Conservation (phyloP, 108 stramenopile genomes). For the Mayamaea pseudoterrestris region DNA sequence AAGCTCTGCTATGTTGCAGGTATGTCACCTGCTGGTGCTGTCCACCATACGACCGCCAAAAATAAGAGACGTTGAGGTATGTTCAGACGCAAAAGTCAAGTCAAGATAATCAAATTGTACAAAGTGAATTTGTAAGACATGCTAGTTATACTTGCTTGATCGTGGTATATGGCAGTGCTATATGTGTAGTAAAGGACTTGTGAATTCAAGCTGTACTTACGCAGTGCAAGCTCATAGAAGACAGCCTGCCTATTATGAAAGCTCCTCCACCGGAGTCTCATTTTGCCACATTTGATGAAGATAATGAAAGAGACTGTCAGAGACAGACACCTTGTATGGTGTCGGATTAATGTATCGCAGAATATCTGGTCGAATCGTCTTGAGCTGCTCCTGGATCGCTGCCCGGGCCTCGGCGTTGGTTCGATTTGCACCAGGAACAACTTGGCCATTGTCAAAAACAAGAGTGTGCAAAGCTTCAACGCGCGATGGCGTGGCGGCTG, state of each 20-base stretch:
- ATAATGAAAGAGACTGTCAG: slow-evolving; percentile 56
- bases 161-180: too few relatives aligned
- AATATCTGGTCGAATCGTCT: slow-evolving; percentile 52
- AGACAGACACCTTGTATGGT: slow-evolving; percentile 80
- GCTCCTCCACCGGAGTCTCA: slow-evolving; percentile 23
- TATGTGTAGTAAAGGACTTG: too few relatives aligned
- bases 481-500: slow-evolving; percentile 61
- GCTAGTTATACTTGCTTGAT: too few relatives aligned
- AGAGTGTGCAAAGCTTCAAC: slow-evolving; percentile 65
- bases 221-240: too few relatives aligned
- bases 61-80: not conserved
- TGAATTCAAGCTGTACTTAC: too few relatives aligned
- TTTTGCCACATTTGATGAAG: slow-evolving; percentile 86
- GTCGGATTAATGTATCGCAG: slow-evolving; percentile 80
- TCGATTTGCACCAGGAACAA: slow-evolving; percentile 8
- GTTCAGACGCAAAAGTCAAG: too few relatives aligned
- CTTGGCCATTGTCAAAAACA: slow-evolving; percentile 75
- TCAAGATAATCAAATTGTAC: too few relatives aligned
- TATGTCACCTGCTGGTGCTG: slow-evolving; percentile 45
- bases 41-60: slow-evolving; percentile 1
- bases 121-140: too few relatives aligned
- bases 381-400: slow-evolving; percentile 43
- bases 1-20: slow-evolving; percentile 75
- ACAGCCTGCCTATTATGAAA: too few relatives aligned
- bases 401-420: slow-evolving; percentile 21